Base-by-base conservation (phyloP, 371 early-diverging fungal genomes). In the Chytridium lagenaria region DNA sequence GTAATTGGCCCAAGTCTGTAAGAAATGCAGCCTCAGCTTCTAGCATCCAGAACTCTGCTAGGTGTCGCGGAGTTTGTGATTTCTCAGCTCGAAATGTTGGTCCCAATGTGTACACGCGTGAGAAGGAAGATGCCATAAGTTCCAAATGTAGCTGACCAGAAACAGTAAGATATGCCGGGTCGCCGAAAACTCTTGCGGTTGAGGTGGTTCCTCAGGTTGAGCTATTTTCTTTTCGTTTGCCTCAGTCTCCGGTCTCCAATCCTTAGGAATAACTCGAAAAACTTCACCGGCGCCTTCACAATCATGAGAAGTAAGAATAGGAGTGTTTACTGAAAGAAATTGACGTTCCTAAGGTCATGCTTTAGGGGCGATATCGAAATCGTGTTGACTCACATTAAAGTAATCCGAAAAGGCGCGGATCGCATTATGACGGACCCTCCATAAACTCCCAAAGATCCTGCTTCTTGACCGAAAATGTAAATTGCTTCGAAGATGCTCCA, bases 31-130 rank as follows among this genome's bases (percentile, higher is more conserved):
- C 81, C 73, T 97, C 97, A 0, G 94, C 95, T 77, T 97, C 98
- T 37, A 94, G 76, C 98, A 97, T 97, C 92, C 93, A 95, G 71
- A 97, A 97, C 76, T 97, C 98, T 0, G 96, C 91, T 26, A 97
- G 74, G 74, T 97, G 98, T 3, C 95, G 88, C 0, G 92, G 90
- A 0, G 95, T 69, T 90, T 89, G 77, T 1, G 93, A 91, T 33
- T 89, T 87, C 74, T 97, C 98, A 1, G 98, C 98, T 30, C 98
- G 84, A 74, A 97, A 97, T 0, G 91, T 86, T 7, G 95, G 97
- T 0, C 91, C 89, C 78, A 97, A 85, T 0, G 94, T 93, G 79
- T 93, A 97, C 0, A 95, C 96, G 2, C 95, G 84, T 0, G 91
- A 88, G 66, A 94, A 78, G 0, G 93, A 90, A 0, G 85, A 84